Conservation (phyloP, 139 green algal genomes). For the Closterium sp. region DNA sequence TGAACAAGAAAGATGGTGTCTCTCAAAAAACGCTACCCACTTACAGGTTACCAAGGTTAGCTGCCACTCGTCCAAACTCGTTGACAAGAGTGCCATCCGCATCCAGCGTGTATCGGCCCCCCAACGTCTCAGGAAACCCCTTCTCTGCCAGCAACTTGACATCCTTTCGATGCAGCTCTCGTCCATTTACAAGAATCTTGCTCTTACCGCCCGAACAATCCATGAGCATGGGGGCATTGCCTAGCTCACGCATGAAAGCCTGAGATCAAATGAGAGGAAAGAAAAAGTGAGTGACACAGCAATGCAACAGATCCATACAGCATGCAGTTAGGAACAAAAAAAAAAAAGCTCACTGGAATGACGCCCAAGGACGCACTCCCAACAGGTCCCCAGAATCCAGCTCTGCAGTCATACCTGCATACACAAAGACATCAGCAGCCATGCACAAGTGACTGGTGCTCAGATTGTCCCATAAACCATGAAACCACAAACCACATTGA, state of each 20-base stretch:
- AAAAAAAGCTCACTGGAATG: conserved; percentile 23
- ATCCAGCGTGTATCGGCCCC: background rate
- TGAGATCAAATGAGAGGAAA: background rate
- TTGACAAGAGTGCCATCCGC: background rate
- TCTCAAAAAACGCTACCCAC: background rate
- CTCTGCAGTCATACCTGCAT: conserved; percentile 29
- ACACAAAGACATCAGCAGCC: background rate
- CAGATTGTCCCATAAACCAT: too few relatives aligned
- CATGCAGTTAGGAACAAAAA: background rate
- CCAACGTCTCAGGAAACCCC: background rate
- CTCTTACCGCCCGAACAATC: background rate
- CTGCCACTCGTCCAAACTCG: background rate
- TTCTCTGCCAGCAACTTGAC: background rate
- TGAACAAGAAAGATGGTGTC: background rate
- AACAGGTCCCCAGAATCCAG: conserved; percentile 32
- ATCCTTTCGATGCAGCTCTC: background rate
- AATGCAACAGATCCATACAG: background rate
- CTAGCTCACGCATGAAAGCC: background rate
- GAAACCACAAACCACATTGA: background rate
- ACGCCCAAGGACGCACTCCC: conserved; percentile 31
- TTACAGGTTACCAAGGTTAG: background rate
- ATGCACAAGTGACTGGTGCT: background rate
- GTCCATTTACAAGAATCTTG: background rate
- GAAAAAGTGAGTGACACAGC: background rate
- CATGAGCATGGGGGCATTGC: background rate